Base-by-base conservation (phyloP, 1,139 yeast species). In the Kodamaea plutei region DNA sequence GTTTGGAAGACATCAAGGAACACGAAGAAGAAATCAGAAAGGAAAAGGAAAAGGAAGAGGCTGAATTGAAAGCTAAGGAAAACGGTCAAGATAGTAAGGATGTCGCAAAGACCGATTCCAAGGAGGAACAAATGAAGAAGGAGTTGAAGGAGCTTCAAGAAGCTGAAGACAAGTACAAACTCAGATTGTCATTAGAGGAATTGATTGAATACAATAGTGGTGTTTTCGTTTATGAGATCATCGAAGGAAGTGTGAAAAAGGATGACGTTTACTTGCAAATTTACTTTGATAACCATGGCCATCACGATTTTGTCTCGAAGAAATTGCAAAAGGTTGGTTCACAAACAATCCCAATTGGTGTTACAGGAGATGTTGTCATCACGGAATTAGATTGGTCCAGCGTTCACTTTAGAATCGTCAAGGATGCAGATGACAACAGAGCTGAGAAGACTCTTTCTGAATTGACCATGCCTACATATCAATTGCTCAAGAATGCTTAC, bases 341-440 rank as follows among this genome's bases (percentile, higher is more conserved):
- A n/a, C 30, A 28, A 18, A 57, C 61, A 19, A 48, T 61, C 22
- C 65, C 65, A 38, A 52, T 77, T 35, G 77, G 75, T 41, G 70
- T 68, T 41, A 76, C 83, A 20, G 88, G 89, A 40, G 96, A 88
- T 56, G 78, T 64, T 15, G 58, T 79, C 40, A 67, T 89, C 35
- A 80, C 79, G 40, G 95, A 88, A 54, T 65, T 89, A 34, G 88
- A 81, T 25, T 76, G 78, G 69, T 85, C 96, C 2, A 61, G 69
- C 34, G 69, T 79, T 1, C 65, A 73, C 6, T 69, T 89, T 55
- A 73, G 85, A 49, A 54, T 84, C 23, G 71, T 71, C 4, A 76
- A 76, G 52, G 59, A 74, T 40, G 56, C 69, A 44, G 67, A 73
- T 33, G 62, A 62, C 37, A 71, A 74, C 49, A 64, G 80, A 47